Evolutionary conservation across 768 basidiomycete species (phyloP).

Genomic region (Kwoniella sp.): DNA sequence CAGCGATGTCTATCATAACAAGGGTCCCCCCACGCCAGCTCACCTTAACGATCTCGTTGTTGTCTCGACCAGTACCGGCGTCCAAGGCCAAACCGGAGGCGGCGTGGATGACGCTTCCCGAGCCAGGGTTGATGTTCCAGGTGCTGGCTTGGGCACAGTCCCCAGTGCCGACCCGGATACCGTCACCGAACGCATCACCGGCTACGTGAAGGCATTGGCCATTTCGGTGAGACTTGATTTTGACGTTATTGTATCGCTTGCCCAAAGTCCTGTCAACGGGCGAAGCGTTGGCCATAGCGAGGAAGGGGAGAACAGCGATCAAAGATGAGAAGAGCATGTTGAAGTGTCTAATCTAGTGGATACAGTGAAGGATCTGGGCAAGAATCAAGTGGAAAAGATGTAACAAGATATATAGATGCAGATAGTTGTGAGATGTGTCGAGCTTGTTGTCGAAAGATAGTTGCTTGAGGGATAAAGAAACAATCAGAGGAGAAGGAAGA

Average conservation of each 20-base stretch:
- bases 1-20: neutral
- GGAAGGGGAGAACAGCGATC: conserved; percentile 20
- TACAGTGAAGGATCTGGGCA: neutral
- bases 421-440: neutral
- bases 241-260: conserved; percentile 17
- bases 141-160: conserved; percentile 14
- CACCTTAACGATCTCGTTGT: conserved; percentile 26
- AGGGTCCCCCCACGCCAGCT: conserved; percentile 2
- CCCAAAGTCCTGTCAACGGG: conserved; percentile 10
- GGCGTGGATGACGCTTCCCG: conserved; percentile 15
- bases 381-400: neutral
- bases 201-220: conserved; percentile 14
- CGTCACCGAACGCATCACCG: conserved; percentile 10
- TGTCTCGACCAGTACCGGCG: conserved; percentile 22
- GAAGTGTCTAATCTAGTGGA: neutral
- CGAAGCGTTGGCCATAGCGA: conserved; percentile 8
- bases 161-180: conserved; percentile 9
- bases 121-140: conserved; percentile 30
- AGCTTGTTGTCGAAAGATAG: neutral
- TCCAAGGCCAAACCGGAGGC: conserved; percentile 21
- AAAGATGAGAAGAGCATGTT: conserved; percentile 14
- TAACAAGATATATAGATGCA: neutral
- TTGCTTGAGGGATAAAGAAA: neutral
- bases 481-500: neutral
- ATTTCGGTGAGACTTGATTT: conserved; percentile 19